Percentiles rank a stretch among this genome's conserved stretches.
Evolutionary conservation across 805 yeast genomes (phyloP).

Genomic region (Hanseniaspora thailandica): DNA sequence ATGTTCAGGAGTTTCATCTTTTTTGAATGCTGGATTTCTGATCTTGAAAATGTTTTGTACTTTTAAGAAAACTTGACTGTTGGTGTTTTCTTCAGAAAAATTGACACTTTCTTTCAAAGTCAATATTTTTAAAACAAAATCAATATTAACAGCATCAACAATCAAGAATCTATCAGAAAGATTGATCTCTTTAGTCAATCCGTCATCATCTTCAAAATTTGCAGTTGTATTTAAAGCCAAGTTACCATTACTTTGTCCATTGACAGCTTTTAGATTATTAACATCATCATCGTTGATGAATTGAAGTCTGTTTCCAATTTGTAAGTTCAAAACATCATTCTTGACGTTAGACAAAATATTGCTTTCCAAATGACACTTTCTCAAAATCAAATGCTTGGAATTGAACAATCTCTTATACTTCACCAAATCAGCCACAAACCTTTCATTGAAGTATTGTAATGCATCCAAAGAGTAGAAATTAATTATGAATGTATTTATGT

Average conservation of each 20-base stretch:
- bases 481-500: neutral
- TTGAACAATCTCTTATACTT: neutral
- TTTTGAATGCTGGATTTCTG: neutral
- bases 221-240: neutral
- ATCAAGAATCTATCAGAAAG: slow-evolving; percentile 1
- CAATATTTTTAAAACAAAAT: slow-evolving; percentile 14
- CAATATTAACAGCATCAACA: neutral
- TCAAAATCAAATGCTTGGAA: slow-evolving; percentile 5
- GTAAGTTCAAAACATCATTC: neutral
- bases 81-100: slow-evolving; percentile 34
- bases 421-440: neutral
- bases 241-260: neutral
- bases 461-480: neutral
- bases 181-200: neutral
- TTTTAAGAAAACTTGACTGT: neutral
- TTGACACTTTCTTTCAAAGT: slow-evolving; percentile 29
- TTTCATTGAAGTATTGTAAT: neutral
- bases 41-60: neutral
- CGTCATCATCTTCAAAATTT: neutral
- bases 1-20: neutral
- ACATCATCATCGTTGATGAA: neutral
- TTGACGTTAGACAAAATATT: neutral
- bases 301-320: neutral
- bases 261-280: neutral
- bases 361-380: slow-evolving; percentile 7